These are phyloP conservation scores for Linderniella brevidens DNA, from an alignment of 257 asterid species.

Conservation along the genomic window DNA sequence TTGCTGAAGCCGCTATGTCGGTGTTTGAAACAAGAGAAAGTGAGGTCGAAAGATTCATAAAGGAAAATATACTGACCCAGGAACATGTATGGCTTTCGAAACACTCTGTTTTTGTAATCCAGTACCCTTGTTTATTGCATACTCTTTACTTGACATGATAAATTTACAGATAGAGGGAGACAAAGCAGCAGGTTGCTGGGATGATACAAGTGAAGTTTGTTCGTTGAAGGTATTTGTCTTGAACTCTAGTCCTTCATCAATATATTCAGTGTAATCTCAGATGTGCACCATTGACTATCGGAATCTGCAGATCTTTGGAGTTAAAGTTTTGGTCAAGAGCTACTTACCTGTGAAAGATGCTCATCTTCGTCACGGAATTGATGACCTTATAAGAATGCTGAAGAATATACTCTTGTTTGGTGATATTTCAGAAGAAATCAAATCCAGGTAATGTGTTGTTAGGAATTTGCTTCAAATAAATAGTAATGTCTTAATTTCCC, in stretches of 20 bases:
- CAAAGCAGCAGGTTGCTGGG: constrained; percentile 58
- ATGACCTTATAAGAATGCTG: constrained; percentile 50
- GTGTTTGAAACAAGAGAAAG: constrained; percentile 93
- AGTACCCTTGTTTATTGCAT: constrained; percentile 9
- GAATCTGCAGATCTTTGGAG: constrained; percentile 64
- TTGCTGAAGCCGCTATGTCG: constrained; percentile 96
- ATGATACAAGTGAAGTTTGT: constrained; percentile 78
- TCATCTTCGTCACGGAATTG: constrained; percentile 82
- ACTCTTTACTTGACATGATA: constrained; percentile 11
- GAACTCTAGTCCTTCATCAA: constrained; percentile 2
- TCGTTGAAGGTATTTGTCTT: constrained; percentile 55
- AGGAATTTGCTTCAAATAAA: too few species aligned
- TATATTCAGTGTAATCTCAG: not conserved
- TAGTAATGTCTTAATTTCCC: not conserved
- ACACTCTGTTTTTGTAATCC: constrained; percentile 7
- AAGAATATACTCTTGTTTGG: constrained; percentile 65
- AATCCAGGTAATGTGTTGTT: constrained; percentile 45
- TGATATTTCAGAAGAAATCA: constrained; percentile 48
- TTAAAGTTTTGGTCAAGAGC: constrained; percentile 87
- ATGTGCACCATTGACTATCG: constrained; percentile 11
- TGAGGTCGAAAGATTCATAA: constrained; percentile 71
- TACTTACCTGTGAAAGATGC: constrained; percentile 93
- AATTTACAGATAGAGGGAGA: constrained; percentile 45
- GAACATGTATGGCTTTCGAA: constrained; percentile 45
- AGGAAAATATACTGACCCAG: constrained; percentile 52